Evolutionary conservation across 805 yeast genomes (phyloP).

Genomic region (Groenewaldozyma salmanticensis): DNA sequence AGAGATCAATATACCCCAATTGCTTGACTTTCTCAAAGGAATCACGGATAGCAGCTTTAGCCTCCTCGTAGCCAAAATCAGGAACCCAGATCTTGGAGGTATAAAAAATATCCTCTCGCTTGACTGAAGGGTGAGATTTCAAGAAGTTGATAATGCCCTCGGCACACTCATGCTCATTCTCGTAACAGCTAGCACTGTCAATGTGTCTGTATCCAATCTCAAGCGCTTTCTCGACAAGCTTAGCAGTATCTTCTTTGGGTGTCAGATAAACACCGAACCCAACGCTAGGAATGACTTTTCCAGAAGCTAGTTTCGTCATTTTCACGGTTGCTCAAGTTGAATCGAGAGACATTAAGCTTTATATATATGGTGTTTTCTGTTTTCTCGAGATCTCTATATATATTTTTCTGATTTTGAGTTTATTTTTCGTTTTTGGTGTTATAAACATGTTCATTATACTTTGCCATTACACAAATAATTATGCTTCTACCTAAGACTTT

Average conservation of each 20-base stretch:
- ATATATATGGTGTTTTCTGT: not conserved
- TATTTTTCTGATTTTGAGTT: no score
- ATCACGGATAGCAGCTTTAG: slow-evolving; percentile 45
- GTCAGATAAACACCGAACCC: slow-evolving; percentile 41
- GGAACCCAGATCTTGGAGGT: slow-evolving; percentile 69
- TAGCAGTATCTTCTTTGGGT: slow-evolving; percentile 23
- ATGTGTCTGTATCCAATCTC: slow-evolving; percentile 62
- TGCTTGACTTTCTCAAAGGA: slow-evolving; percentile 44
- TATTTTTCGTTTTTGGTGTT: no score
- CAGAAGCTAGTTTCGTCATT: slow-evolving; percentile 29
- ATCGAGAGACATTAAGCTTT: not conserved
- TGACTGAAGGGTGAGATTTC: slow-evolving; percentile 34
- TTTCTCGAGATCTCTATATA: no score
- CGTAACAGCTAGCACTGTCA: slow-evolving; percentile 62
- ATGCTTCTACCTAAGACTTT: no score
- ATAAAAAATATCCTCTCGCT: slow-evolving; percentile 41
- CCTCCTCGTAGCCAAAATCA: slow-evolving; percentile 53
- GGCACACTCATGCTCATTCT: slow-evolving; percentile 53
- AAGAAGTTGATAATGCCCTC: slow-evolving; percentile 48
- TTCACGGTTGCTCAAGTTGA: not conserved
- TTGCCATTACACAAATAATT: no score
- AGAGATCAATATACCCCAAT: slow-evolving; percentile 53
- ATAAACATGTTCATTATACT: no score
- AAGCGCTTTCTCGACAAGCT: slow-evolving; percentile 49
- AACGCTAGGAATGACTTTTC: slow-evolving; percentile 47